A percentile compares a stretch with the other conserved stretches of the same genome.
phyloP scores from a whole-genome alignment of 495 filamentous ascomycete species.

The Annulohypoxylon stygium region DNA sequence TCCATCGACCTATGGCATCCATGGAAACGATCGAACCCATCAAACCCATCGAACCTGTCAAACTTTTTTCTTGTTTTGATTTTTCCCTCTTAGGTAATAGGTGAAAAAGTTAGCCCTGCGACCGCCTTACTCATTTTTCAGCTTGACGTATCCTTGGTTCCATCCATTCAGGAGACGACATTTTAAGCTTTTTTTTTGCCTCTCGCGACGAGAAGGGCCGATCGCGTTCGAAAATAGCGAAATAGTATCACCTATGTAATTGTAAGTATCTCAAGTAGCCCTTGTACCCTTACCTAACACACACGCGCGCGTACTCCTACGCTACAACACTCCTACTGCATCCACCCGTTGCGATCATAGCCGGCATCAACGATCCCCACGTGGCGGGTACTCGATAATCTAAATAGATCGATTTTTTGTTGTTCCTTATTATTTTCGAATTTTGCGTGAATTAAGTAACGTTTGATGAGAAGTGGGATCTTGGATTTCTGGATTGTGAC shows the following conservation, averaged over 20 bases:
- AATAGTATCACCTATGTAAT: not conserved
- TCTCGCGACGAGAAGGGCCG: conserved; percentile 26
- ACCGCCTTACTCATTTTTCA: conserved; percentile 43
- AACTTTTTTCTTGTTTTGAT: conserved; percentile 17
- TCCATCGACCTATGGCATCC: too few relatives aligned
- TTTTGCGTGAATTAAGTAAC: not conserved
- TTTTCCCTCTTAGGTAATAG: not conserved
- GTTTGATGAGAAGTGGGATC: conserved; percentile 12
- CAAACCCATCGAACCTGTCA: conserved; percentile 20
- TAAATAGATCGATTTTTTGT: conserved; percentile 7
- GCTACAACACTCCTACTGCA: not conserved
- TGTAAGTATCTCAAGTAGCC: not conserved
- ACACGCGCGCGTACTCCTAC: too few relatives aligned
- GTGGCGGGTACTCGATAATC: conserved; percentile 24
- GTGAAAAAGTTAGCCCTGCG: conserved; percentile 19
- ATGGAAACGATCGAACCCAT: conserved; percentile 7
- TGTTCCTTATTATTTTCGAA: conserved; percentile 9
- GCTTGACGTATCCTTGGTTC: conserved; percentile 21
- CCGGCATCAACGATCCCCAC: conserved; percentile 28
- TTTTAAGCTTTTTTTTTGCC: conserved; percentile 1
- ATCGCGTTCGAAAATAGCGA: conserved; percentile 2
- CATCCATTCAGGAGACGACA: conserved; percentile 9
- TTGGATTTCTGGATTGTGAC: not conserved
- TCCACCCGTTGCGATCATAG: conserved; percentile 26
- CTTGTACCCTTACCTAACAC: not conserved